Conservation (phyloP, 768 basidiomycete genomes). For the Coprinopsis strossmayeri region DNA sequence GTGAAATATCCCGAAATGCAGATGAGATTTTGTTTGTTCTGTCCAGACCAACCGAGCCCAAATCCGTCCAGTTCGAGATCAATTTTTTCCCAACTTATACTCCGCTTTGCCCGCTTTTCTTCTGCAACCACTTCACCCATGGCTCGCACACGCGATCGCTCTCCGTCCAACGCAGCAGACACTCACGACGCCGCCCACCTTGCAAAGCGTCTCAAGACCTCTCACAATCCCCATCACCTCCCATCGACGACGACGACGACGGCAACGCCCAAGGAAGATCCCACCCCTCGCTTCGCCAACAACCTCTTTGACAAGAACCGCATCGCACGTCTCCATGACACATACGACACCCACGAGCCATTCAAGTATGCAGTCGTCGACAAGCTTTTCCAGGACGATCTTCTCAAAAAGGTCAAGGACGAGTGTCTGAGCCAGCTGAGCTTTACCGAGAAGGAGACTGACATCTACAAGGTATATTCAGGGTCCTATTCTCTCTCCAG, state of each 20-base stretch:
- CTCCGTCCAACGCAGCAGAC: slow-evolving; percentile 29
- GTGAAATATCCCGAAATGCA: no score
- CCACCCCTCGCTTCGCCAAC: slow-evolving; percentile 37
- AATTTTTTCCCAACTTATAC: slow-evolving; percentile 8
- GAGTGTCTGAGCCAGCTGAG: slow-evolving; percentile 74
- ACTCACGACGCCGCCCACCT: slow-evolving; percentile 14
- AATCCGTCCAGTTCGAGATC: slow-evolving; percentile 12
- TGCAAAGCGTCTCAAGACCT: slow-evolving; percentile 24
- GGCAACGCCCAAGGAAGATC: slow-evolving; percentile 25
- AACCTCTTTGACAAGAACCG: slow-evolving; percentile 52
- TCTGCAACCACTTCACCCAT: slow-evolving; percentile 18
- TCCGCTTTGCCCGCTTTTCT: neutral
- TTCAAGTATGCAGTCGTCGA: slow-evolving; percentile 82
- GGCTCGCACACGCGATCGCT: slow-evolving; percentile 42
- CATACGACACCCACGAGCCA: slow-evolving; percentile 56
- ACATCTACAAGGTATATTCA: slow-evolving; percentile 84
- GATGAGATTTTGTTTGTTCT: neutral
- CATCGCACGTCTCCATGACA: slow-evolving; percentile 45
- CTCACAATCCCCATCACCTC: slow-evolving; percentile 15
- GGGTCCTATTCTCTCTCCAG: no score
- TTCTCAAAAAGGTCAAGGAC: slow-evolving; percentile 76
- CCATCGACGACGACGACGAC: slow-evolving; percentile 12
- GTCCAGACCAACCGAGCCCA: slow-evolving; percentile 10
- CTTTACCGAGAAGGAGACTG: slow-evolving; percentile 93
- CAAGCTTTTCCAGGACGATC: slow-evolving; percentile 76